Percentiles rank a stretch among this genome's conserved stretches.
These are phyloP conservation scores for Paraphaeosphaeria minitans DNA, from an alignment of 2,329 filamentous ascomycete genomes.

Conservation along the genomic window DNA sequence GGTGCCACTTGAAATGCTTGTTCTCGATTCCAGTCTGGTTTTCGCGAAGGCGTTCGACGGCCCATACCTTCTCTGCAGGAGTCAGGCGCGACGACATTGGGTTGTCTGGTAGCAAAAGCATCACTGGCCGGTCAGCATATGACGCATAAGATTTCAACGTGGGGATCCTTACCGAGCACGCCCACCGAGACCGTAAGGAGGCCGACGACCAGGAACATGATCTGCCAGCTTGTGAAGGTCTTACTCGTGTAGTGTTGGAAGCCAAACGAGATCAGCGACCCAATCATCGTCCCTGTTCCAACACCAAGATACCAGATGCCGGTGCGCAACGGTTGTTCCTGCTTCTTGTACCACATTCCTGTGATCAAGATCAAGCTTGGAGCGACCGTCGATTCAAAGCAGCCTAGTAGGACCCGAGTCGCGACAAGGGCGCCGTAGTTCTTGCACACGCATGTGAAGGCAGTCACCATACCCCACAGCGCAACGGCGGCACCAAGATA, in stretches of 20 bases:
- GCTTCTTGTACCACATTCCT: conserved; percentile 68
- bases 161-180: conserved; percentile 17
- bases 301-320: conserved; percentile 54
- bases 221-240: conserved; percentile 65
- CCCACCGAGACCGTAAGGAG: conserved; percentile 40
- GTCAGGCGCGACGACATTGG: conserved; percentile 32
- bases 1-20: conserved; percentile 52
- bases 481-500: conserved; percentile 54
- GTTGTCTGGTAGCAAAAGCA: conserved; percentile 60
- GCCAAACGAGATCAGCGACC: conserved; percentile 62
- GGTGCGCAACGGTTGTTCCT: conserved; percentile 64
- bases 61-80: conserved; percentile 26
- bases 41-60: conserved; percentile 49
- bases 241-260: conserved; percentile 60
- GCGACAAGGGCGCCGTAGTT: conserved; percentile 57
- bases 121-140: conserved; percentile 39
- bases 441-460: conserved; percentile 54
- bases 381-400: conserved; percentile 53
- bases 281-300: conserved; percentile 59
- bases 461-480: conserved; percentile 56
- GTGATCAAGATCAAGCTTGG: conserved; percentile 69
- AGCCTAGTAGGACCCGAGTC: conserved; percentile 58
- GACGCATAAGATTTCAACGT: not conserved
- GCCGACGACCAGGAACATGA: conserved; percentile 67
- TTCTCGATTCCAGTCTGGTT: conserved; percentile 60